Evolutionary conservation across 495 filamentous ascomycete genomes (phyloP).

Genomic region (Penicillium macrosclerotiorum): DNA sequence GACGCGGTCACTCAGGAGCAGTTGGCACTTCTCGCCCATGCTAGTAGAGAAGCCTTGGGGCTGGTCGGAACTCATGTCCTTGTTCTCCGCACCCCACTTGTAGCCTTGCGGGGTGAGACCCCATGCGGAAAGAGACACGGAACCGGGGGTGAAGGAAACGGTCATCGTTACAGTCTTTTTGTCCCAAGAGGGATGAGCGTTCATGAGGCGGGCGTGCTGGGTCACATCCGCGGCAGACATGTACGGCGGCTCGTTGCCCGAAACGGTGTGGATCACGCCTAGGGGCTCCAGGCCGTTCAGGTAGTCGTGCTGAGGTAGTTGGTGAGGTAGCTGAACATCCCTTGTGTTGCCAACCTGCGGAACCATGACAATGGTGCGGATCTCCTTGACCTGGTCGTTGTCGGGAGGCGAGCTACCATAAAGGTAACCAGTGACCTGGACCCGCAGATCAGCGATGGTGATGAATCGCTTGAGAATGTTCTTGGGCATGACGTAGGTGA

Average conservation of each 20-base stretch:
- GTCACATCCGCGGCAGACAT: constrained; percentile 96
- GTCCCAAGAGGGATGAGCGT: constrained; percentile 79
- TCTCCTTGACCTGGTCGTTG: constrained; percentile 95
- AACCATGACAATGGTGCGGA: constrained; percentile 93
- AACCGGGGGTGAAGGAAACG: constrained; percentile 97
- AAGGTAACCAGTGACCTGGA: constrained; percentile 93
- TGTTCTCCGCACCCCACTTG: constrained; percentile 97
- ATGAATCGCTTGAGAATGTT: constrained; percentile 99
- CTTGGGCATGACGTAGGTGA: constrained; percentile 98
- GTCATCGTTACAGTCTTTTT: constrained; percentile 96
- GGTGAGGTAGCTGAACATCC: constrained; percentile 87
- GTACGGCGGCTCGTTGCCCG: constrained; percentile 91
- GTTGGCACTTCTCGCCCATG: constrained; percentile 94
- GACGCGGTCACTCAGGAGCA: constrained; percentile 88
- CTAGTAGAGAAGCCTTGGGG: constrained; percentile 88
- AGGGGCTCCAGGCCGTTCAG: constrained; percentile 86
- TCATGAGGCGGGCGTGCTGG: constrained; percentile 85
- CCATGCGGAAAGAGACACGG: constrained; percentile 92
- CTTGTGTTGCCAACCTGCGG: constrained; percentile 94
- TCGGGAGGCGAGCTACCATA: constrained; percentile 92
- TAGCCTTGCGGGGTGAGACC: constrained; percentile 86
- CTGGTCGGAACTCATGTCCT: constrained; percentile 84
- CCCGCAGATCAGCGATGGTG: constrained; percentile 92
- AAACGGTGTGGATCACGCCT: constrained; percentile 92
- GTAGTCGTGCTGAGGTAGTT: constrained; percentile 90